Conservation (phyloP, 257 asterid species). For the Solanum pimpinellifolium region DNA sequence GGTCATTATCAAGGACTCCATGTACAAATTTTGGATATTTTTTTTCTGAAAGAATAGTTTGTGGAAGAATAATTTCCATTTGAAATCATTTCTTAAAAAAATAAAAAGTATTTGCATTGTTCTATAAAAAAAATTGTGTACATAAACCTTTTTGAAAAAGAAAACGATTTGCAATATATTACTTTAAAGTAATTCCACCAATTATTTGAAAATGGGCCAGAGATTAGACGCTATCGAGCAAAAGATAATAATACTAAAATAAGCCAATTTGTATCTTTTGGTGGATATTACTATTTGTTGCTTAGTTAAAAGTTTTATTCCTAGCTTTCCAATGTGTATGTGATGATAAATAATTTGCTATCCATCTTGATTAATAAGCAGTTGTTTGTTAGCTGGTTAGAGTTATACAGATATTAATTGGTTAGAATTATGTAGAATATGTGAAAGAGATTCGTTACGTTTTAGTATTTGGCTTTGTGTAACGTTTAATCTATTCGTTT, state of each 20-base stretch:
- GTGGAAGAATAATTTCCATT: background rate
- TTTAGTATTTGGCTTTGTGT: background rate
- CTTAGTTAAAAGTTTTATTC: background rate
- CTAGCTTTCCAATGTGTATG: background rate
- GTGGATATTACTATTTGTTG: background rate
- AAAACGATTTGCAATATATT: background rate
- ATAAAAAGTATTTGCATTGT: too few species aligned
- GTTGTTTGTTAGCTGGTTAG: background rate
- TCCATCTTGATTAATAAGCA: background rate
- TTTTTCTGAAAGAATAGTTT: background rate
- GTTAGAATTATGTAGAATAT: background rate
- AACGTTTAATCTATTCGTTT: background rate
- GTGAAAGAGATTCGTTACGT: background rate
- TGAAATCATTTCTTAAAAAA: background rate
- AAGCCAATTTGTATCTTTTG: background rate
- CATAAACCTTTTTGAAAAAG: background rate
- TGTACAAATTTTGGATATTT: background rate
- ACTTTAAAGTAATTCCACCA: background rate
- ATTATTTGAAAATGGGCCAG: background rate
- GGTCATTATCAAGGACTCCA: background rate
- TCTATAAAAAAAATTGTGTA: too few species aligned
- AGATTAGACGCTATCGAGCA: background rate
- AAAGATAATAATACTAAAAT: background rate
- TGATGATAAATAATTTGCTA: background rate
- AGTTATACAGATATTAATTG: too few species aligned